Evolutionary conservation across 805 yeast species (phyloP).

Genomic region (Schwanniomyces polymorphus): DNA sequence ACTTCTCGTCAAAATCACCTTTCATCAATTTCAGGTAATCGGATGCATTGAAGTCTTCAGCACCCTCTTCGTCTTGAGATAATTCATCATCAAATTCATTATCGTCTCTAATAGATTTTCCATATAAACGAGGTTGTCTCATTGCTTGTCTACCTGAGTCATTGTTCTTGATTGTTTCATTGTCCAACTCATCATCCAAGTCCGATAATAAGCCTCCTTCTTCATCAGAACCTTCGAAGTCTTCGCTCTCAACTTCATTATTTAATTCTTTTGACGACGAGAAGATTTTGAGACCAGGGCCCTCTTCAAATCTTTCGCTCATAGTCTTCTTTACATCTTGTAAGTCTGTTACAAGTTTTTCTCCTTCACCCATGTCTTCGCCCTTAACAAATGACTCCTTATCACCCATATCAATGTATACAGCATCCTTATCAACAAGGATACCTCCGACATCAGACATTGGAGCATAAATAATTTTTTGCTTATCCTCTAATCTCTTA

Average conservation of each 20-base stretch:
- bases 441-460: constrained; percentile 99
- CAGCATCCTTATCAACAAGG: constrained; percentile 95
- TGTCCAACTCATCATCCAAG: constrained; percentile 31
- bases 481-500: constrained; percentile 90
- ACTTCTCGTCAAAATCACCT: constrained; percentile 43
- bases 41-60: constrained; percentile 35
- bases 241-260: constrained; percentile 40
- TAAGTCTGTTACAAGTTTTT: constrained; percentile 75
- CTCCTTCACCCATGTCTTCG: constrained; percentile 80
- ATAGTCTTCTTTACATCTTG: constrained; percentile 68
- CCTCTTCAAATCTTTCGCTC: constrained; percentile 55
- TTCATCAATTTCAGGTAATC: constrained; percentile 46
- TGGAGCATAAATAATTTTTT: constrained; percentile 94
- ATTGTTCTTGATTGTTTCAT: constrained; percentile 20
- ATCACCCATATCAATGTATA: constrained; percentile 80
- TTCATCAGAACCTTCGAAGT: constrained; percentile 33
- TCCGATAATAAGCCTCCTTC: constrained; percentile 32
- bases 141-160: constrained; percentile 64
- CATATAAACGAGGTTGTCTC: constrained; percentile 63
- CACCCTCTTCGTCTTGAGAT: constrained; percentile 46
- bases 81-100: constrained; percentile 42
- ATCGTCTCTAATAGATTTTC: constrained; percentile 50
- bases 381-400: constrained; percentile 58
- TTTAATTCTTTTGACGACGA: constrained; percentile 54
- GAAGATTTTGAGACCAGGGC: constrained; percentile 76